Base-by-base conservation (phyloP, 2,329 filamentous ascomycete genomes). In the Fusarium sp. region DNA sequence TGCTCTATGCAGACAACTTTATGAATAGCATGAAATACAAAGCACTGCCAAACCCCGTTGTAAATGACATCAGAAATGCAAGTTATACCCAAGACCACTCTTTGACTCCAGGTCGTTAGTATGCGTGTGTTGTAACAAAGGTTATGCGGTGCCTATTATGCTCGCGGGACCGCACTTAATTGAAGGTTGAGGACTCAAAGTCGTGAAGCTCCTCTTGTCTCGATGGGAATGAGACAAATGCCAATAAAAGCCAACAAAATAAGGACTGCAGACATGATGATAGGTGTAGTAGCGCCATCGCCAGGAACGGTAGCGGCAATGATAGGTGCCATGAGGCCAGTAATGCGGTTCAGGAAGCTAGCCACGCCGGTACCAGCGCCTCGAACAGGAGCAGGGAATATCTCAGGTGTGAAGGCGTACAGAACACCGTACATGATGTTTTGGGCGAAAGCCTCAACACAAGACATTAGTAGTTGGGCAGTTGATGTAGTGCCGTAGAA, bases 401-500 rank as follows among this genome's bases (percentile, higher is more conserved):
- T 89, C 78, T 94, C 93, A 0, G 93, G 92, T 0, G 93, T 94
- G 79, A 93, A 94, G 13, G 92, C 91, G 79, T 94, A 94, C 3
- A 95, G 83, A 3, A 94, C 91, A 64, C 92, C 92, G 81, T 94
- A 94, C 90, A 93, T 93, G 82, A 93, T 91, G 78, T 93, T 93
- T 81, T 93, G 91, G 73, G 90, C 89, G 79, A 94, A 93, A 17
- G 92, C 90, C 79, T 93, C 90, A 72, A 92, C 84, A 71, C 90
- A 93, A 1, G 88, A 90, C 79, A 93, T 93, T 57, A 86, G 85
- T 44, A 94, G 87, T 83, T 93, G 90, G 68, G 85, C 84, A 44
- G 83, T 81, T 3, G 89, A 85, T 53, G 89, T 86, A 10, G 84
- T 86, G 61, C 90, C 90, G 66, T 90, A 86, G 38, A 84, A 84